A percentile compares a stretch with the other conserved stretches of the same genome.
These are phyloP conservation scores for Populus hybrid DNA, from an alignment of 441 rosid genomes.

Conservation along the genomic window DNA sequence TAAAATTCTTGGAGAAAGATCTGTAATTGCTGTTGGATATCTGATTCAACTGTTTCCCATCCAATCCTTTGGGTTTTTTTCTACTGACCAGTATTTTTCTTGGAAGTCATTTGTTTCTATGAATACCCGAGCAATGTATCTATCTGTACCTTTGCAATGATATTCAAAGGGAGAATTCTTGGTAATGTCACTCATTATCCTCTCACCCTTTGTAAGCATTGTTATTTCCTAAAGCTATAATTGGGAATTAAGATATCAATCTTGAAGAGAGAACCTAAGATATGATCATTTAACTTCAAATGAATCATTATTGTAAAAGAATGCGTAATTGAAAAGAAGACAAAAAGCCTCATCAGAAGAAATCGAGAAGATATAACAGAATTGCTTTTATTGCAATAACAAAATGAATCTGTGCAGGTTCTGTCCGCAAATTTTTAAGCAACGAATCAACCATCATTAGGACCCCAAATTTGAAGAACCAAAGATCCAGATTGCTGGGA, in stretches of 20 bases:
- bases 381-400: constrained; percentile 76
- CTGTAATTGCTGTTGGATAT: not conserved
- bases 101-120: not conserved
- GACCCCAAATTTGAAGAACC: constrained; percentile 69
- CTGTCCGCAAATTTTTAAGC: constrained; percentile 62
- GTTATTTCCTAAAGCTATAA: not conserved
- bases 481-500: constrained; percentile 78
- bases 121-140: not conserved
- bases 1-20: constrained; percentile 4
- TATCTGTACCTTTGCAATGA: not conserved
- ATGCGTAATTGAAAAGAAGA: constrained; percentile 35
- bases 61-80: constrained; percentile 1
- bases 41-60: constrained; percentile 7
- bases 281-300: constrained; percentile 3
- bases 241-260: not conserved
- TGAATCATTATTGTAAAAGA: constrained; percentile 2
- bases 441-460: constrained; percentile 61
- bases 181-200: not conserved
- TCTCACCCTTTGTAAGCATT: not conserved
- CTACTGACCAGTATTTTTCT: not conserved
- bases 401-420: constrained; percentile 95
- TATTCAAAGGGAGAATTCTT: not conserved
- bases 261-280: not conserved
- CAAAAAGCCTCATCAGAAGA: constrained; percentile 34
- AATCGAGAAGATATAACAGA: constrained; percentile 47